These are phyloP conservation scores for Massariosphaeria phaeospora DNA, from an alignment of 495 filamentous ascomycete species.

Conservation along the genomic window DNA sequence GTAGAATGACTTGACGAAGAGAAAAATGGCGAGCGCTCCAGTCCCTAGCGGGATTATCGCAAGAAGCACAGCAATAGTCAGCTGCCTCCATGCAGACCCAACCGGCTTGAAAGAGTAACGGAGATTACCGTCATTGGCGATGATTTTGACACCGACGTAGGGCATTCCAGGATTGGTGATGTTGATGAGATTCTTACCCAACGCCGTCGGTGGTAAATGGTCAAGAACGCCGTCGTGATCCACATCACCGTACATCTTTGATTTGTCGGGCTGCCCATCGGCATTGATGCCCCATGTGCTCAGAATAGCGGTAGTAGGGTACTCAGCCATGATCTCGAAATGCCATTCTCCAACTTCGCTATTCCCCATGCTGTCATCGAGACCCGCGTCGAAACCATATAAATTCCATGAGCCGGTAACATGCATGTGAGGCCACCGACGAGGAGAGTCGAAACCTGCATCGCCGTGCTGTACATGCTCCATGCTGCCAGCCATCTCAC, in stretches of 20 bases:
- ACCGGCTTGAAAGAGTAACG: conserved; percentile 50
- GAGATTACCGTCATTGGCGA: conserved; percentile 53
- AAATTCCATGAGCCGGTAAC: conserved; percentile 63
- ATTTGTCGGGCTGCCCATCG: conserved; percentile 59
- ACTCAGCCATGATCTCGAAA: conserved; percentile 60
- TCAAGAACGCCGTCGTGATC: conserved; percentile 59
- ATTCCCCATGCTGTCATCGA: conserved; percentile 53
- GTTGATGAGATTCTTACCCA: conserved; percentile 54
- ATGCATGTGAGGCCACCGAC: conserved; percentile 62
- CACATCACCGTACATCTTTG: conserved; percentile 56
- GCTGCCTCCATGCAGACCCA: conserved; percentile 54
- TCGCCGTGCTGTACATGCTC: conserved; percentile 62
- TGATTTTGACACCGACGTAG: conserved; percentile 53
- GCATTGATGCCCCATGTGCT: conserved; percentile 68
- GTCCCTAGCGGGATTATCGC: conserved; percentile 51
- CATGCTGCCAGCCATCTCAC: conserved; percentile 58
- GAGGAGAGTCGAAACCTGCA: conserved; percentile 40
- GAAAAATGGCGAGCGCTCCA: conserved; percentile 49
- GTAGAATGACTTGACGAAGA: conserved; percentile 64
- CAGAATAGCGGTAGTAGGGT: conserved; percentile 58
- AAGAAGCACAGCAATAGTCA: conserved; percentile 56
- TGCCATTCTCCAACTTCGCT: conserved; percentile 55
- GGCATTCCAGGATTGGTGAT: conserved; percentile 56
- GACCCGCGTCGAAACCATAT: conserved; percentile 62
- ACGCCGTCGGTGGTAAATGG: conserved; percentile 58